phyloP scores from a whole-genome alignment of 148 eudicot species.

The Spergularia bocconei region DNA sequence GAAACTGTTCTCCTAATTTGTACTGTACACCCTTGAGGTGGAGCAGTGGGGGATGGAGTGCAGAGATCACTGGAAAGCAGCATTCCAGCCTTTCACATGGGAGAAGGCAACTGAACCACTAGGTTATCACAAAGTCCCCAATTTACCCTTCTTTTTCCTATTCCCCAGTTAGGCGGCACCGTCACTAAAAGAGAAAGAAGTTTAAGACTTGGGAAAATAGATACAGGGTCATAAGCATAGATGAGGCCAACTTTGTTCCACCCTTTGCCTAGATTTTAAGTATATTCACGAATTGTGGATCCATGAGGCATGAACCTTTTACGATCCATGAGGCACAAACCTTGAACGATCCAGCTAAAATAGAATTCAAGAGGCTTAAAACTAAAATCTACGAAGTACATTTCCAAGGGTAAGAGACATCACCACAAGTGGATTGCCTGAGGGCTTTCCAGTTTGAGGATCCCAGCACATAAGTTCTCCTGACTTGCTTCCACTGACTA shows the following conservation, averaged over 20 bases:
- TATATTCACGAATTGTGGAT: neutral
- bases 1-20: neutral
- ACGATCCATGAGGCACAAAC: neutral
- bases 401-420: conserved; percentile 17
- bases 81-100: neutral
- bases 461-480: conserved; percentile 96
- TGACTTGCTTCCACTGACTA: conserved; percentile 94
- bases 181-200: too few species aligned
- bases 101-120: conserved; percentile 1
- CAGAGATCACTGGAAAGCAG: neutral
- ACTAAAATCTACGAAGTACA: neutral
- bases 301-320: too few species aligned
- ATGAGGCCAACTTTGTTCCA: neutral
- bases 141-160: neutral
- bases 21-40: too few species aligned
- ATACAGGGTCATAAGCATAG: neutral
- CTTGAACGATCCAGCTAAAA: neutral
- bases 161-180: neutral
- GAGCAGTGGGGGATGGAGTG: neutral
- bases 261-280: neutral
- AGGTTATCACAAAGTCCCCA: neutral
- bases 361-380: neutral
- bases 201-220: neutral
- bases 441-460: conserved; percentile 75
- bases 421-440: conserved; percentile 70